Base-by-base conservation (phyloP, 139 green algal genomes). In the Tetratostichococcus sp. region DNA sequence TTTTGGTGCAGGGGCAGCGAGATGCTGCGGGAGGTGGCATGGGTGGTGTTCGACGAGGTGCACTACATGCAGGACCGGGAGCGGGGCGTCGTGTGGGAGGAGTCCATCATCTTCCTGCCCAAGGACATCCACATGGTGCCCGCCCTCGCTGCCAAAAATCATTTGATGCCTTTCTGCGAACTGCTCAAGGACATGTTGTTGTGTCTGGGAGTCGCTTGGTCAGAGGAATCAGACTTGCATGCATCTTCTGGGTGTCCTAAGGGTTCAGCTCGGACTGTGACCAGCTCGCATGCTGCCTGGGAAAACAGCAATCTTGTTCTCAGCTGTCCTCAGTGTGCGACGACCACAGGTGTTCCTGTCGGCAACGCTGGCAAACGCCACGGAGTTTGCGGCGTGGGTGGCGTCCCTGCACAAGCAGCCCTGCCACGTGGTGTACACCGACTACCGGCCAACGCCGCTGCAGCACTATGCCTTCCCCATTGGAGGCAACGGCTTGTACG, bases 61-160 rank as follows among this genome's bases (percentile, higher is more conserved):
- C 90, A 94, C 79, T 95, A 94, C 78, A 88, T 91, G 80, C 83
- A 94, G 76, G 96, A 99, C 86, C 78, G 86, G 1, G 96, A 99
- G 87, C 86, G 96, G 14, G 96, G 96, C 2, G 96, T 99, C 74
- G 96, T 99, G 65, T 99, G 96, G 96, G 96, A 99, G 86, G 96
- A 99, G 84, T 93, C 89, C 59, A 98, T 99, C 83, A 97, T 98
- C 70, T 93, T 98, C 67, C 77, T 97, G 75, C 88, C 94, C 57
- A 79, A 86, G 31, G 83, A 81, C n/a, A 83, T 81, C 69, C 30
- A 33, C 28, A 31, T 74, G 69, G 28, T 59, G 35, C 68, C 25
- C 28, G 33, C 50, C 39, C 39, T n/a, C n/a, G n/a, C n/a, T n/a
- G n/a, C n/a, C n/a, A n/a, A n/a, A n/a, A n/a, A 14, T 50, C 39